Evolutionary conservation across 306 rosid genomes (phyloP).

Genomic region (Cucumis hystrix): DNA sequence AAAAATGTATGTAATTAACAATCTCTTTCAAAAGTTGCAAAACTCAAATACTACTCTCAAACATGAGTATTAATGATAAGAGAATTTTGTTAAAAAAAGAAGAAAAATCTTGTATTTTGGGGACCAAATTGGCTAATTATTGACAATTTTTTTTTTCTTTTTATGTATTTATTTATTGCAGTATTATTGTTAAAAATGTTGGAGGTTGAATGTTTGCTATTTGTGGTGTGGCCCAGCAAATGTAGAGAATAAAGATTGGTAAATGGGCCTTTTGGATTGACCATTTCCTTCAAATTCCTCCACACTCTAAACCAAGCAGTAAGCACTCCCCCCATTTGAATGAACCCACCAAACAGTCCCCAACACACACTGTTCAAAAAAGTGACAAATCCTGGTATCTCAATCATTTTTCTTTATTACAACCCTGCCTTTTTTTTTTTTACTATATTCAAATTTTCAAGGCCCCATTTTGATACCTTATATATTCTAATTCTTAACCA

Average conservation of each 20-base stretch:
- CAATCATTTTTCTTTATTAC: neutral
- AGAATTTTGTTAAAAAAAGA: too few species aligned
- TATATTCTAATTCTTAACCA: too few species aligned
- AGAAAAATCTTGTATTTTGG: neutral
- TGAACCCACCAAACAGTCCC: neutral
- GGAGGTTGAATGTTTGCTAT: neutral
- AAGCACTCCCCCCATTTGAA: neutral
- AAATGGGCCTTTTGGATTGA: constrained; percentile 4
- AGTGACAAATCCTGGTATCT: neutral
- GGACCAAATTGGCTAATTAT: neutral
- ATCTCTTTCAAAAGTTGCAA: neutral
- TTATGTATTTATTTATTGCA: neutral
- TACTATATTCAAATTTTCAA: neutral
- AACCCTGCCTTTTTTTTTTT: too few species aligned
- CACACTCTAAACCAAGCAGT: neutral
- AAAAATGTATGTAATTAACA: neutral
- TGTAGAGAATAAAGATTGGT: neutral
- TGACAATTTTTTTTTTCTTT: neutral
- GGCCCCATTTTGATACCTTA: too few species aligned
- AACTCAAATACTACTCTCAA: neutral
- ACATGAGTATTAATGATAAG: neutral
- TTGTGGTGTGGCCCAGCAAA: constrained; percentile 1
- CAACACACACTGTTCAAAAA: neutral
- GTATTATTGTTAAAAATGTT: neutral
- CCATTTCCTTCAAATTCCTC: neutral